Percentiles rank a stretch among this genome's conserved stretches.
Evolutionary conservation across 2,329 filamentous ascomycete genomes (phyloP).

Genomic region (Fusarium sp.): DNA sequence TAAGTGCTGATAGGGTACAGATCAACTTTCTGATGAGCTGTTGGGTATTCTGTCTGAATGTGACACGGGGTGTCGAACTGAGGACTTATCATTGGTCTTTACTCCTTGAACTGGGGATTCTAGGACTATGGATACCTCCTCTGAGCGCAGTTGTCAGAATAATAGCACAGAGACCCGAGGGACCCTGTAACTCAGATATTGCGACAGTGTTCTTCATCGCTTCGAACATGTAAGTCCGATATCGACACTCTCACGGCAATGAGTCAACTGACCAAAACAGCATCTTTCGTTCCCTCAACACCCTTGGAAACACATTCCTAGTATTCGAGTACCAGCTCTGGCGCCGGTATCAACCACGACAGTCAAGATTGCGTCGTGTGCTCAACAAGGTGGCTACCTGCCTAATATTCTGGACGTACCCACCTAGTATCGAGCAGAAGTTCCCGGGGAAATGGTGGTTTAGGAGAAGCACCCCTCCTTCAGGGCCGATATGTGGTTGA

Average conservation of each 20-base stretch:
- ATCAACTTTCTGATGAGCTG: conserved; percentile 55
- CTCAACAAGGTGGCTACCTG: conserved; percentile 48
- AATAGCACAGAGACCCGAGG: conserved; percentile 9
- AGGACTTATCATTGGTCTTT: conserved; percentile 57
- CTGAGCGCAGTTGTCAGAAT: conserved; percentile 44
- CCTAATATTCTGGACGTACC: conserved; percentile 58
- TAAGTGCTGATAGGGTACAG: conserved; percentile 38
- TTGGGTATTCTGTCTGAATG: conserved; percentile 52
- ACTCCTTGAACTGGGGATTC: conserved; percentile 50
- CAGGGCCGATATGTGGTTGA: not conserved
- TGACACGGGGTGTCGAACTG: conserved; percentile 51
- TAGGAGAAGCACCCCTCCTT: not conserved
- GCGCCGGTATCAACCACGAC: conserved; percentile 51
- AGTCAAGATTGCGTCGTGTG: conserved; percentile 42
- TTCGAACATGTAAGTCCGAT: conserved; percentile 57
- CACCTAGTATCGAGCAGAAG: conserved; percentile 55
- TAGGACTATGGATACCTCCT: conserved; percentile 46
- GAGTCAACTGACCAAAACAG: conserved; percentile 41
- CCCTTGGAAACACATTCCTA: conserved; percentile 55
- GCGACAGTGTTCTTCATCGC: conserved; percentile 53
- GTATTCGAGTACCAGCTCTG: conserved; percentile 55
- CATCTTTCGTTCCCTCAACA: conserved; percentile 55
- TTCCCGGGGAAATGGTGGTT: conserved; percentile 52
- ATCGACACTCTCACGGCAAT: too few species aligned
- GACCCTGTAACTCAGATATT: conserved; percentile 36